Conservation (phyloP, 2,329 filamentous ascomycete species). For the Bisporella sp. region DNA sequence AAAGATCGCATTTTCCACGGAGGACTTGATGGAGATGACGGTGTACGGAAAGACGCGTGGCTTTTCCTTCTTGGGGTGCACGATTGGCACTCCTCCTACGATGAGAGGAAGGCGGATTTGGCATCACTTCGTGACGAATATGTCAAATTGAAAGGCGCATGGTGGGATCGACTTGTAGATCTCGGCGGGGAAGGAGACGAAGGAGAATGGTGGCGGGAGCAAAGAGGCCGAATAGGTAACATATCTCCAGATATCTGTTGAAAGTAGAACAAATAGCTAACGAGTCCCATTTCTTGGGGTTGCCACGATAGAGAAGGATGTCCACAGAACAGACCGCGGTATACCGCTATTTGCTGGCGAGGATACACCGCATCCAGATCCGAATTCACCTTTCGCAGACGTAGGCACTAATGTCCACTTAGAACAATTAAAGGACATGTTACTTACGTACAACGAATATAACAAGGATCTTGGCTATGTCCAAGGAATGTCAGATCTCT, state of each 20-base stretch:
- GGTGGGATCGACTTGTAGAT: conserved; percentile 93
- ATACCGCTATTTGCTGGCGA: conserved; percentile 95
- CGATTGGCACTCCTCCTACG: conserved; percentile 82
- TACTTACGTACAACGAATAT: conserved; percentile 97
- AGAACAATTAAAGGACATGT: conserved; percentile 99
- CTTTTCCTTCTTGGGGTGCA: conserved; percentile 87
- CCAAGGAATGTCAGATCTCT: conserved; percentile 95
- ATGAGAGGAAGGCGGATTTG: conserved; percentile 76
- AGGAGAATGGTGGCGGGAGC: conserved; percentile 95
- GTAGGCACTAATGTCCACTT: conserved; percentile 94
- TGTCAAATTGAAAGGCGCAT: conserved; percentile 83
- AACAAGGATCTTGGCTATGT: conserved; percentile 95
- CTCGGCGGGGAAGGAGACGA: conserved; percentile 72
- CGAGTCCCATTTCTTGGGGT: conserved; percentile 45
- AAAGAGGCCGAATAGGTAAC: conserved; percentile 87
- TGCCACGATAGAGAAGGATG: conserved; percentile 76
- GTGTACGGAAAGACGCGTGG: conserved; percentile 94
- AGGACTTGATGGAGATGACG: conserved; percentile 80
- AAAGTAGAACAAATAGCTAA: conserved; percentile 22
- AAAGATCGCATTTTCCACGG: conserved; percentile 98
- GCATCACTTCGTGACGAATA: conserved; percentile 90
- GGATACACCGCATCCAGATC: conserved; percentile 93
- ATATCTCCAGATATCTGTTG: conserved; percentile 11
- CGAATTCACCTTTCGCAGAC: conserved; percentile 88
- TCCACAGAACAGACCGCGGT: conserved; percentile 90